phyloP scores from a whole-genome alignment of 169 alveolate genomes.

The Plasmodium gallinaceum region DNA sequence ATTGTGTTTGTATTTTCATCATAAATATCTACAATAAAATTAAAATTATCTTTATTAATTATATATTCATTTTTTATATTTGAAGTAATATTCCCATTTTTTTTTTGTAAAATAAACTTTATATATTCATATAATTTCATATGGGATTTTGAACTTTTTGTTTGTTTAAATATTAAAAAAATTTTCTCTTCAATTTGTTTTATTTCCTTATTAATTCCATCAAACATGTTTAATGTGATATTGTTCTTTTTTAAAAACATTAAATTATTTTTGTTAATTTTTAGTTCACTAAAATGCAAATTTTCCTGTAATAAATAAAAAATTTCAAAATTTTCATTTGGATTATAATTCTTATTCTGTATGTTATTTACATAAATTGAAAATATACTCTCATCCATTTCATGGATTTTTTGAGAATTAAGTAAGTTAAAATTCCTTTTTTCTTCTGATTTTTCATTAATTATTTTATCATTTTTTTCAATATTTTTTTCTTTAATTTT shows the following conservation, averaged over 20 bases:
- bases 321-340: constrained; percentile 46
- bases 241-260: constrained; percentile 29
- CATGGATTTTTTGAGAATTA: too few relatives aligned
- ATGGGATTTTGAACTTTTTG: constrained; percentile 66
- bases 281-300: constrained; percentile 29
- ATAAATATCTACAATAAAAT: constrained; percentile 70
- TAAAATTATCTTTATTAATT: constrained; percentile 35
- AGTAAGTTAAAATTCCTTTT: too few relatives aligned
- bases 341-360: constrained; percentile 31
- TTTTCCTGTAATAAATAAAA: constrained; percentile 30
- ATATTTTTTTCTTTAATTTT: neutral
- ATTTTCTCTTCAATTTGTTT: constrained; percentile 39
- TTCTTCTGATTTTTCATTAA: too few relatives aligned
- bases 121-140: constrained; percentile 67
- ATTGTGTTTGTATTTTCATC: constrained; percentile 69
- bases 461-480: too few relatives aligned
- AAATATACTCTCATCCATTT: too few relatives aligned
- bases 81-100: neutral
- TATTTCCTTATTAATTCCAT: constrained; percentile 10
- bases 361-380: constrained; percentile 10
- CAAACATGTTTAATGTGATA: neutral
- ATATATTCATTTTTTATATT: constrained; percentile 58
- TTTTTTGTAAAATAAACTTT: constrained; percentile 37
- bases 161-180: constrained; percentile 24
- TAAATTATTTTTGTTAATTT: constrained; percentile 18